These are phyloP conservation scores for Phytophthora pistaciae DNA, from an alignment of 352 stramenopile species.

Conservation along the genomic window DNA sequence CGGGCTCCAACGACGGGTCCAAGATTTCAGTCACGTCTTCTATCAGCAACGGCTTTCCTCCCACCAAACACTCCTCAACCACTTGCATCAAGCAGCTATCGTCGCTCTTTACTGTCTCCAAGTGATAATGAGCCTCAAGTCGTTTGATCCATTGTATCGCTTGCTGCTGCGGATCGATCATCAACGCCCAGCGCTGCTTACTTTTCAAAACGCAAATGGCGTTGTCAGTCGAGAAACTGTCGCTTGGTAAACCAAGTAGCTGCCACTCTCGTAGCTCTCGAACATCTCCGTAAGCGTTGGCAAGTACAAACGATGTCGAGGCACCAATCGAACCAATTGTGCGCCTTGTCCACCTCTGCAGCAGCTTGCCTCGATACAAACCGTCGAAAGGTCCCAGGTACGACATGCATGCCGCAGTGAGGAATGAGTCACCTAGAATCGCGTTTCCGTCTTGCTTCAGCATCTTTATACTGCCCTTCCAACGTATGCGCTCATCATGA, in stretches of 20 bases:
- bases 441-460: slow-evolving; percentile 52
- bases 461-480: slow-evolving; percentile 72
- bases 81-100: slow-evolving; percentile 50
- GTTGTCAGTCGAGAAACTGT: slow-evolving; percentile 92
- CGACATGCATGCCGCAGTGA: slow-evolving; percentile 64
- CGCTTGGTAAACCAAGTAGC: slow-evolving; percentile 88
- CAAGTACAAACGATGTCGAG: slow-evolving; percentile 62
- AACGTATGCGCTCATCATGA: slow-evolving; percentile 74
- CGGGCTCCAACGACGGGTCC: slow-evolving; percentile 61
- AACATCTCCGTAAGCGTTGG: slow-evolving; percentile 78
- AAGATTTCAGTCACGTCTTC: slow-evolving; percentile 65
- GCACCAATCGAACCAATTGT: slow-evolving; percentile 30
- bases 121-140: slow-evolving; percentile 65
- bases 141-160: slow-evolving; percentile 93
- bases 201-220: slow-evolving; percentile 88
- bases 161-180: slow-evolving; percentile 96
- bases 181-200: slow-evolving; percentile 91
- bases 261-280: slow-evolving; percentile 91
- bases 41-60: slow-evolving; percentile 60
- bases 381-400: slow-evolving; percentile 80
- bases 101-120: slow-evolving; percentile 82
- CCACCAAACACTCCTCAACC: slow-evolving; percentile 49
- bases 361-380: slow-evolving; percentile 42
- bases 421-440: slow-evolving; percentile 70
- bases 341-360: slow-evolving; percentile 40